These are phyloP conservation scores for Aspergillus cristatus DNA, from an alignment of 495 filamentous ascomycete genomes.

Conservation along the genomic window DNA sequence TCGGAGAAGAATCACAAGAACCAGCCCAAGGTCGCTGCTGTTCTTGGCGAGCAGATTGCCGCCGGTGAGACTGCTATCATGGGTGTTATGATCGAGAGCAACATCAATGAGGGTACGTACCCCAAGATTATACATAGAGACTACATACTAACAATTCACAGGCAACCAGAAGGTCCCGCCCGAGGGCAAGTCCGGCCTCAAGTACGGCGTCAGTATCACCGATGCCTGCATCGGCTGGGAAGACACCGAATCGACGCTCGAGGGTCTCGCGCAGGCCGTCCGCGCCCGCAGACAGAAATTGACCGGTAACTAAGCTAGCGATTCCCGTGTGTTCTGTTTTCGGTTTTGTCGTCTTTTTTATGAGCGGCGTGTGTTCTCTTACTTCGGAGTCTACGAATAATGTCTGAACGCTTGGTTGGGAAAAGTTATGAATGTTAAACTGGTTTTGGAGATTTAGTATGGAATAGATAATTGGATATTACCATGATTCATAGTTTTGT, in stretches of 20 bases:
- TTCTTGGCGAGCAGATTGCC: conserved; percentile 74
- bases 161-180: conserved; percentile 85
- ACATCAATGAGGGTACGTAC: conserved; percentile 78
- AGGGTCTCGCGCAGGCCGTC: conserved; percentile 73
- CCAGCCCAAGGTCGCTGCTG: conserved; percentile 87
- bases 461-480: too few species aligned
- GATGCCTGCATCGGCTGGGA: conserved; percentile 96
- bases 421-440: too few species aligned
- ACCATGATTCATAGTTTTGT: too few species aligned
- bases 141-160: conserved; percentile 23
- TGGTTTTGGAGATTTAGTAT: too few species aligned
- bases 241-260: conserved; percentile 77
- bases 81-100: conserved; percentile 98
- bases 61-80: conserved; percentile 80
- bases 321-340: too few species aligned
- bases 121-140: not conserved
- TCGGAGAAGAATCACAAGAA: conserved; percentile 94
- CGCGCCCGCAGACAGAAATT: conserved; percentile 36
- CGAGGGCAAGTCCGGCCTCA: conserved; percentile 80
- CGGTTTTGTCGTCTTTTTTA: not conserved
- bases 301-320: conserved; percentile 17
- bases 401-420: too few species aligned
- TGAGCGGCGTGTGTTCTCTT: not conserved
- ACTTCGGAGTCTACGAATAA: not conserved
- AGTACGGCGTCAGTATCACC: conserved; percentile 95